Evolutionary conservation across 306 rosid genomes (phyloP).

Genomic region (Luffa acutangula): DNA sequence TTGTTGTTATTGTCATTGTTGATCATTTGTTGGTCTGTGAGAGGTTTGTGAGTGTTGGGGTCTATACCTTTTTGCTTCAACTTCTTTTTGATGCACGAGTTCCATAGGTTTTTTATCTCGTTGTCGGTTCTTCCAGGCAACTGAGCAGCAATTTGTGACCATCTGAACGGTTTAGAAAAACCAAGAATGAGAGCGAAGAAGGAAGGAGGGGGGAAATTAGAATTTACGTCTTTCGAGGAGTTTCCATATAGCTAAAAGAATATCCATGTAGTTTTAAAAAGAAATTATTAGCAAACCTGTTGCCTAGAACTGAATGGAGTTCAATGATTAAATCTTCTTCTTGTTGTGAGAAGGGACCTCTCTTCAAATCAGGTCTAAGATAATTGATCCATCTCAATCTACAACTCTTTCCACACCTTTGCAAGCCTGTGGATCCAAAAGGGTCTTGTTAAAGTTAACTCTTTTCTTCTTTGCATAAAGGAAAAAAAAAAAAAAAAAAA

Average conservation of each 20-base stretch:
- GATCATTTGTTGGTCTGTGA: constrained; percentile 6
- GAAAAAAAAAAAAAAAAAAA: too few species aligned
- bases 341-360: constrained; percentile 84
- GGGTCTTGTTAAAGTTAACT: background rate
- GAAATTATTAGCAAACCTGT: background rate
- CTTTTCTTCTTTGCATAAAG: background rate
- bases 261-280: too few species aligned
- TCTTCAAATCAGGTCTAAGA: constrained; percentile 89
- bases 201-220: background rate
- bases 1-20: constrained; percentile 16
- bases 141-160: constrained; percentile 97
- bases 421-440: constrained; percentile 43
- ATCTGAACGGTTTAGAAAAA: constrained; percentile 19
- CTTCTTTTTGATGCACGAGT: constrained; percentile 88
- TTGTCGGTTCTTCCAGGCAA: constrained; percentile 91
- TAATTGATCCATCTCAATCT: constrained; percentile 94
- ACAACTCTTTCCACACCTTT: constrained; percentile 93
- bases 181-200: background rate
- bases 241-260: too few species aligned
- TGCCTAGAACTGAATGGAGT: constrained; percentile 57
- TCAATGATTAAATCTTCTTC: constrained; percentile 80
- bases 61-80: constrained; percentile 82
- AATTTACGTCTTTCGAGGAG: too few species aligned
- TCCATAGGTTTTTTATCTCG: constrained; percentile 90
- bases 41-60: constrained; percentile 78